A percentile compares a stretch with the other conserved stretches of the same genome.
Evolutionary conservation across 441 rosid genomes (phyloP).

Genomic region (Geranium incanum): DNA sequence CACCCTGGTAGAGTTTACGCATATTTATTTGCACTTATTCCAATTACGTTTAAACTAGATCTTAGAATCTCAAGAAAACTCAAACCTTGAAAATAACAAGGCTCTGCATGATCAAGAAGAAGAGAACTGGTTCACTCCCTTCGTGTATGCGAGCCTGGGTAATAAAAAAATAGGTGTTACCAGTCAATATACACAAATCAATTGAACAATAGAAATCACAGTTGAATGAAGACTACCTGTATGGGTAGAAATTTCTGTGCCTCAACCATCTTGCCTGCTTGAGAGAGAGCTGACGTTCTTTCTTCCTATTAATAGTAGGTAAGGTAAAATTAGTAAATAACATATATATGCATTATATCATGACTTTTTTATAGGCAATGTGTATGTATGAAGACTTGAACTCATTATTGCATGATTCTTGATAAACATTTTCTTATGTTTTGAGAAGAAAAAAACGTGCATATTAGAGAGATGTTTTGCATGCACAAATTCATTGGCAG

Average conservation of each 20-base stretch:
- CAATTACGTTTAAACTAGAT: conserved; percentile 13
- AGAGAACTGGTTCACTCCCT: conserved; percentile 87
- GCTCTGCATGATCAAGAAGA: conserved; percentile 90
- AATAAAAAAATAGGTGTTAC: conserved; percentile 16
- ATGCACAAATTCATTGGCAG: not conserved
- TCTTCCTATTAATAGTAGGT: conserved; percentile 47
- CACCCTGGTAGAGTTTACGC: conserved; percentile 54
- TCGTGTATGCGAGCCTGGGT: conserved; percentile 73
- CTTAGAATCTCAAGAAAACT: conserved; percentile 8
- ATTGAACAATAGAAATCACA: conserved; percentile 14
- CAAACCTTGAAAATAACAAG: conserved; percentile 79
- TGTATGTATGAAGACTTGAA: not conserved
- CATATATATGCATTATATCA: not conserved
- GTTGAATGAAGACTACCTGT: conserved; percentile 46
- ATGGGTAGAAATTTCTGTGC: conserved; percentile 72
- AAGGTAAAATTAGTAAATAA: not conserved
- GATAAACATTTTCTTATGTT: not conserved
- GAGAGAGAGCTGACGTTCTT: conserved; percentile 61
- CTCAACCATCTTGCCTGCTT: conserved; percentile 83
- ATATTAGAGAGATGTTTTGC: not conserved
- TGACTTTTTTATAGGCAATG: not conserved
- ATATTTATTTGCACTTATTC: conserved; percentile 16
- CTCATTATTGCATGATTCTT: no score
- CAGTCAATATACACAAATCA: conserved; percentile 9
- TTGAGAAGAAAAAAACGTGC: not conserved